These are phyloP conservation scores for Magnaporthiopsis poae DNA, from an alignment of 2,329 filamentous ascomycete genomes.

Conservation along the genomic window DNA sequence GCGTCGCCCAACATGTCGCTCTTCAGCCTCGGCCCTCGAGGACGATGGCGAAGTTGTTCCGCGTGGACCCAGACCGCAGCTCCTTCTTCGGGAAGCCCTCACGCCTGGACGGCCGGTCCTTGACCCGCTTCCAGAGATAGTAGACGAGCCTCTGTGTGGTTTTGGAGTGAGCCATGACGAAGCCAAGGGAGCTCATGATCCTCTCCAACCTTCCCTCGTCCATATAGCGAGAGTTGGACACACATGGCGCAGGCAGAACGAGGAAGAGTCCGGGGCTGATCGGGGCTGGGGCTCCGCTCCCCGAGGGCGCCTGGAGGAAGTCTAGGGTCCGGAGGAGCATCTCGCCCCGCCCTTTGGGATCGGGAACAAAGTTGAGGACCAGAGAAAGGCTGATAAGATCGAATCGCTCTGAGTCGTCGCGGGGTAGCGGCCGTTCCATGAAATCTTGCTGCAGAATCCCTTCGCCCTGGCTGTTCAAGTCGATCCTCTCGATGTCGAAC, in stretches of 20 bases:
- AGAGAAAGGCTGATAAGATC: conserved; percentile 86
- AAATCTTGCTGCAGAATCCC: conserved; percentile 86
- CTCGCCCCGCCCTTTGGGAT: conserved; percentile 61
- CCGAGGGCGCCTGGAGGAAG: conserved; percentile 49
- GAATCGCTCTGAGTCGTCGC: conserved; percentile 53
- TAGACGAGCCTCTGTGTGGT: conserved; percentile 76
- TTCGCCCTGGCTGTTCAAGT: conserved; percentile 75
- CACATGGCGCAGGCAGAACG: conserved; percentile 78
- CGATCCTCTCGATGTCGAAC: conserved; percentile 74
- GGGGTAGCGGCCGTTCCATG: conserved; percentile 73
- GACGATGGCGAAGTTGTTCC: conserved; percentile 87
- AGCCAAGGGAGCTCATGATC: conserved; percentile 73
- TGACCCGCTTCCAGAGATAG: conserved; percentile 63
- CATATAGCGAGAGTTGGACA: conserved; percentile 84
- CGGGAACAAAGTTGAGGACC: conserved; percentile 88
- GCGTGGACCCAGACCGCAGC: conserved; percentile 59
- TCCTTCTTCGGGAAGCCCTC: conserved; percentile 52
- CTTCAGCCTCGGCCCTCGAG: conserved; percentile 30
- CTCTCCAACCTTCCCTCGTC: conserved; percentile 56
- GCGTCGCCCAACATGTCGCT: background rate
- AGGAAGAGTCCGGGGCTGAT: conserved; percentile 69
- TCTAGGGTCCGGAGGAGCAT: conserved; percentile 71
- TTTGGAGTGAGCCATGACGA: conserved; percentile 55
- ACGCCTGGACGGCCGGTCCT: conserved; percentile 14
- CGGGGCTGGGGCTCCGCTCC: conserved; percentile 13